Base-by-base conservation (phyloP, 1,139 yeast species). In the Scheffersomyces cryptocercus region DNA sequence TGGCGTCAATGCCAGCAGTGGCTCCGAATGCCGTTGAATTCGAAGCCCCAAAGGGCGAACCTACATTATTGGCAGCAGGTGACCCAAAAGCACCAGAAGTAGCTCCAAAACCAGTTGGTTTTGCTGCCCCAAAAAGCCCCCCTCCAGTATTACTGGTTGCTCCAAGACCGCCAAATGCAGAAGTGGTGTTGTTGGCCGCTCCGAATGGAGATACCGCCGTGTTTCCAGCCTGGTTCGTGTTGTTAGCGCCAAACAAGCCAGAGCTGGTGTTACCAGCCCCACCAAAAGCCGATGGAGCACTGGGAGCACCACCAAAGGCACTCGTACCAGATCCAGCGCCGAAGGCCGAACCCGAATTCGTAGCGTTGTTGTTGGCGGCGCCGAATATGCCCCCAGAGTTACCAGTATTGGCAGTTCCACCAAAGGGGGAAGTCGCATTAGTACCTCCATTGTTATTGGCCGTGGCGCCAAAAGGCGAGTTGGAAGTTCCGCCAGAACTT, bases 241-340 rank as follows among this genome's bases (percentile, higher is more conserved):
- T 65, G 48, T 63, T 66, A 30, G 58, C 55, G n/a, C 81, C 81
- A 63, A 78, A 75, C 11, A 73, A 54, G 3, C 68, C 64, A 8
- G 59, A 57, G 35, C 60, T 49, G 3, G 60, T 51, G 38, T 11
- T 26, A 20, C 33, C 38, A 13, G 20, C n/a, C 7, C 41, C 40
- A 3, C 49, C 49, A 35, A 45, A 45, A 3, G 50, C 45, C 8
- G 45, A 39, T 11, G 37, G 38, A 36, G 42, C 37, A 37, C 28
- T 45, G 36, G 43, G 34, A 10, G 46, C 46, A 29, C 52, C 54
- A n/a, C 76, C 77, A 53, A 73, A 72, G 1, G 62, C 61, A 8
- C 66, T 52, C 16, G 51, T 45, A 10, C 31, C 31, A 10, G 35
- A 28, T 3, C 35, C 32, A 37, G 30, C 24, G 1, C 35, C 35